A percentile compares a stretch with the other conserved stretches of the same genome.
These are phyloP conservation scores for Canavalia gladiata DNA, from an alignment of 306 rosid species.

Conservation along the genomic window DNA sequence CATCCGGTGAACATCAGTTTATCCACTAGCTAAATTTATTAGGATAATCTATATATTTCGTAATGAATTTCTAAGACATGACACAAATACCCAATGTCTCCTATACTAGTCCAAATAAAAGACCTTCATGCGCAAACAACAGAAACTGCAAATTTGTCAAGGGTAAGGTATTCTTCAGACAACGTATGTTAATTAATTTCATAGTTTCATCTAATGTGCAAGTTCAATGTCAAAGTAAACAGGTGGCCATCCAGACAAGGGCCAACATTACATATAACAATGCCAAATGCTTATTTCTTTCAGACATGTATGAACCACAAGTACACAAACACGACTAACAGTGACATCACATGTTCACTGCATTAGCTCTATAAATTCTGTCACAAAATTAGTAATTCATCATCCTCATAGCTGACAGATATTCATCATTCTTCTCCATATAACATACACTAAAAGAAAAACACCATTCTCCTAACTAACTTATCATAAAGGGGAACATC, in stretches of 20 bases:
- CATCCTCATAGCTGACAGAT: conserved; percentile 19
- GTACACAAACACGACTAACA: neutral
- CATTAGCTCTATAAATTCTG: conserved; percentile 14
- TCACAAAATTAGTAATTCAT: conserved; percentile 2
- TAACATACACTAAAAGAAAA: neutral
- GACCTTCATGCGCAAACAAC: neutral
- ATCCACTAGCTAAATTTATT: conserved; percentile 1
- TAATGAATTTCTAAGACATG: conserved; percentile 20
- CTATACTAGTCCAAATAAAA: neutral
- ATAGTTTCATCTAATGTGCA: neutral
- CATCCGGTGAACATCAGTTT: conserved; percentile 13
- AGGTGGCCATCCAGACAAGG: conserved; percentile 3
- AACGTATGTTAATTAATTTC: neutral
- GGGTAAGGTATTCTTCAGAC: neutral
- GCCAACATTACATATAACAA: conserved; percentile 9
- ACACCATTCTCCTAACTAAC: neutral
- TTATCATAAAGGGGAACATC: conserved; percentile 3
- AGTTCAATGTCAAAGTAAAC: neutral
- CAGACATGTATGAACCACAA: neutral
- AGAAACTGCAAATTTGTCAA: neutral
- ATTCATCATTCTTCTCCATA: conserved; percentile 7
- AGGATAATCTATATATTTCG: neutral
- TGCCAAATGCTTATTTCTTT: conserved; percentile 4
- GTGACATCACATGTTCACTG: conserved; percentile 1
- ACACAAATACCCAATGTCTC: neutral